Percentiles rank a stretch among this genome's conserved stretches.
phyloP scores from a whole-genome alignment of 345 rosid genomes.

The Eucalyptus sp. region DNA sequence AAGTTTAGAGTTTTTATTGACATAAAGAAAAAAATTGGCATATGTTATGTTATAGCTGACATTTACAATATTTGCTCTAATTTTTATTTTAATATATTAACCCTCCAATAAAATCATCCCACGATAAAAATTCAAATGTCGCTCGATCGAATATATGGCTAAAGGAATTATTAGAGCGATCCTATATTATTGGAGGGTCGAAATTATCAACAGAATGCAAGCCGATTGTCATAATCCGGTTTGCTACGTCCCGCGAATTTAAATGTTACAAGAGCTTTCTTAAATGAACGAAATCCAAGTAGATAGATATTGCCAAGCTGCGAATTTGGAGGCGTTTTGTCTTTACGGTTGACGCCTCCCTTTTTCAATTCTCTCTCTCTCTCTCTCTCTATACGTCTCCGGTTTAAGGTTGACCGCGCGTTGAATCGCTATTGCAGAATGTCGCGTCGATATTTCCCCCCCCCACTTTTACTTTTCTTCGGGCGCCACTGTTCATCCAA shows the following conservation, averaged over 20 bases:
- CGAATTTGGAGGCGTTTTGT: neutral
- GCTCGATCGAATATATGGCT: accelerated
- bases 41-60: too few relatives aligned
- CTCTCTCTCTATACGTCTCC: neutral
- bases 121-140: accelerated
- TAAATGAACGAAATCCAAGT: neutral
- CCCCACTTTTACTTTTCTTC: neutral
- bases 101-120: too few relatives aligned
- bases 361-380: neutral
- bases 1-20: too few relatives aligned
- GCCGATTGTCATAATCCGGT: accelerated
- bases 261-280: neutral
- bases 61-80: accelerated
- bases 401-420: neutral
- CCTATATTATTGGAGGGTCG: accelerated
- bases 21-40: accelerated
- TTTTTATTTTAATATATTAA: neutral
- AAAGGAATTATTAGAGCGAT: accelerated
- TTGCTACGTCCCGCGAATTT: accelerated
- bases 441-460: neutral
- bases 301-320: neutral
- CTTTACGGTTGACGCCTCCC: neutral
- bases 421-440: neutral
- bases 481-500: neutral
- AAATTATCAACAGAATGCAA: neutral